Evolutionary conservation across 164 flowering plant species (phyloP).

Genomic region (Aristolochia californica): DNA sequence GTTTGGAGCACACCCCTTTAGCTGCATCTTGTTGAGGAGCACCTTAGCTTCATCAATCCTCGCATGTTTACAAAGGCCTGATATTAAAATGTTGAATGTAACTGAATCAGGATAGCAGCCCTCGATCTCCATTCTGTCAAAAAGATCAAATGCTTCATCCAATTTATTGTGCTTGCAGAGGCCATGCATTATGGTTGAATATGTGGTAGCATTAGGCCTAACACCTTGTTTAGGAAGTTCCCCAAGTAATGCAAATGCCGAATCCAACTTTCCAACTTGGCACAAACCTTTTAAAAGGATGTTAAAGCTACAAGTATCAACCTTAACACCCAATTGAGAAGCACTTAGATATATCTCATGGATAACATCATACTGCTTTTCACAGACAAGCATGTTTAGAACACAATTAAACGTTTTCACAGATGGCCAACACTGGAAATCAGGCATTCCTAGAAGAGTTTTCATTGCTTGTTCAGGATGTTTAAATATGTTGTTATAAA

Average conservation of each 20-base stretch:
- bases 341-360: slow-evolving; percentile 56
- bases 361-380: slow-evolving; percentile 42
- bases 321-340: slow-evolving; percentile 42
- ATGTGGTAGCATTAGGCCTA: slow-evolving; percentile 53
- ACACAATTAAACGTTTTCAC: slow-evolving; percentile 58
- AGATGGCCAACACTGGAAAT: slow-evolving; percentile 52
- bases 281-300: slow-evolving; percentile 76
- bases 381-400: slow-evolving; percentile 59
- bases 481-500: slow-evolving; percentile 51
- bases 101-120: slow-evolving; percentile 53
- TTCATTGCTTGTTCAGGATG: slow-evolving; percentile 38
- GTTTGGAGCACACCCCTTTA: slow-evolving; percentile 69
- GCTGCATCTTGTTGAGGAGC: slow-evolving; percentile 48
- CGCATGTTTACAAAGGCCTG: slow-evolving; percentile 60
- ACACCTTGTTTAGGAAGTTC: slow-evolving; percentile 67
- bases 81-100: slow-evolving; percentile 63
- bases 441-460: slow-evolving; percentile 62
- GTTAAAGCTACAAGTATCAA: slow-evolving; percentile 73
- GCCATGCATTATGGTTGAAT: slow-evolving; percentile 63
- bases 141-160: slow-evolving; percentile 56
- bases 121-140: slow-evolving; percentile 62
- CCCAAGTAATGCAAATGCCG: slow-evolving; percentile 57
- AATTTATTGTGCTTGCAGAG: slow-evolving; percentile 46
- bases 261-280: slow-evolving; percentile 42
- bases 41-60: slow-evolving; percentile 44